These are phyloP conservation scores for Fusarium redolens DNA, from an alignment of 2,329 filamentous ascomycete species.

Conservation along the genomic window DNA sequence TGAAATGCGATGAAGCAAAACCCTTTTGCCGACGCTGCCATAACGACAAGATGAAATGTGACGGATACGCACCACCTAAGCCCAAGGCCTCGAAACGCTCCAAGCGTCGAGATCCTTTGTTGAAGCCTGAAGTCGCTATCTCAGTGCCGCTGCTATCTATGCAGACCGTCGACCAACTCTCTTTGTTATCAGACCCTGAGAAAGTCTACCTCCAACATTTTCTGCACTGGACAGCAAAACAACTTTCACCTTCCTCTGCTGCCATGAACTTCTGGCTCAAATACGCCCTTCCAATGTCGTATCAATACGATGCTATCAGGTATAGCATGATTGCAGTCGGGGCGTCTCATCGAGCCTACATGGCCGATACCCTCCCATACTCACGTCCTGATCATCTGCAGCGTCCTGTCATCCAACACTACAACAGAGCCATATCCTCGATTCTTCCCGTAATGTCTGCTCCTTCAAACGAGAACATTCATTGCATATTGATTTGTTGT, in stretches of 20 bases:
- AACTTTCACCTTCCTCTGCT: background rate
- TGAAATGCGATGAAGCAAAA: slow-evolving; percentile 14
- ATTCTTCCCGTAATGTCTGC: slow-evolving; percentile 8
- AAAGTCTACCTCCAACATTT: slow-evolving; percentile 6
- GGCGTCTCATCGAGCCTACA: slow-evolving; percentile 13
- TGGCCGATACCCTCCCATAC: background rate
- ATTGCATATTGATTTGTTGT: slow-evolving; percentile 5
- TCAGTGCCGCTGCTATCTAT: background rate
- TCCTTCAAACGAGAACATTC: background rate
- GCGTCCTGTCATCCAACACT: slow-evolving; percentile 9
- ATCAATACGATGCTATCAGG: background rate
- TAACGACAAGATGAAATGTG: slow-evolving; percentile 19
- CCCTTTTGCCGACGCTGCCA: slow-evolving; percentile 11
- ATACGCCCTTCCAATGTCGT: slow-evolving; percentile 13
- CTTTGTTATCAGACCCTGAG: background rate
- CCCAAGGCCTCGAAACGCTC: background rate
- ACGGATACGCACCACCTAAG: slow-evolving; percentile 13
- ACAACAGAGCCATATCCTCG: slow-evolving; percentile 12
- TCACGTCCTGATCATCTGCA: background rate
- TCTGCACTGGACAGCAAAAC: background rate
- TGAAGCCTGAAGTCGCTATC: rapidly evolving
- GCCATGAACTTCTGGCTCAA: slow-evolving; percentile 5
- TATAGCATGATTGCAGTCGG: slow-evolving; percentile 19
- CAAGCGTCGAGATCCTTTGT: background rate
- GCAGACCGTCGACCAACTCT: background rate